Evolutionary conservation across 208 protist genomes (phyloP), one percentile per base, ranked within the genome.

Genomic region (Acanthamoeba sp.): DNA sequence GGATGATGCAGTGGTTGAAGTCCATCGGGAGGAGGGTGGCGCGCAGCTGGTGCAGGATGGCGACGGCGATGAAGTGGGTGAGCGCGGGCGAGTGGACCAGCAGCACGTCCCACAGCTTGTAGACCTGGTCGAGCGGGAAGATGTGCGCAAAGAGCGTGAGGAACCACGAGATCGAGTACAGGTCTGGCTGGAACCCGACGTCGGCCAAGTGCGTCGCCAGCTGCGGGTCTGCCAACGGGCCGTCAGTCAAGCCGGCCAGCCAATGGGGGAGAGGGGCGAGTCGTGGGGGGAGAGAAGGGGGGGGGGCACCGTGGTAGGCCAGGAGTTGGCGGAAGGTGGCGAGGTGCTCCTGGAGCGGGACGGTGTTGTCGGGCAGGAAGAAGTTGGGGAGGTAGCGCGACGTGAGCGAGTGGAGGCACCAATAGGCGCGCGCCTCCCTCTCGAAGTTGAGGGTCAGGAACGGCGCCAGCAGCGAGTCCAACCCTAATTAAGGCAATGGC

Each of bases 141-240:
- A 89, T 94, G 95, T 91, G 96, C 20, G 97, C 93, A 69, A 96
- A 97, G 5, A 99, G 95, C 2, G 99, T 98, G 6, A 99, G 97
- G 69, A 99, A 97, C 99, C 99, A 99, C 82, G 98, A 96, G 48
- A 99, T 99, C n/a, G 99, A 98, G 95, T 99, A 99, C 14, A 99
- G 96, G 66, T 99, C 97, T 16, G 98, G 97, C 6, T 94, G 95
- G 91, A 98, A 99, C 32, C 94, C 95, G 24, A 99, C 96, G 2
- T 95, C 59, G 50, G 97, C 88, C 45, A 99, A 95, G 94, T 99
- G 98, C 32, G 69, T 48, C 6, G 98, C 98, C n/a, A 99, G 95
- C 20, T 97, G 94, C 7, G 99, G 98, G 94, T 99, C 73, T 84
- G 73, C 38, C 4, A 9, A 38, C 98, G 73, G 96, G 97, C 27